Percentiles rank a stretch among this genome's conserved stretches.
phyloP scores from a whole-genome alignment of 1,139 yeast species.

The Wickerhamiella infanticola region DNA sequence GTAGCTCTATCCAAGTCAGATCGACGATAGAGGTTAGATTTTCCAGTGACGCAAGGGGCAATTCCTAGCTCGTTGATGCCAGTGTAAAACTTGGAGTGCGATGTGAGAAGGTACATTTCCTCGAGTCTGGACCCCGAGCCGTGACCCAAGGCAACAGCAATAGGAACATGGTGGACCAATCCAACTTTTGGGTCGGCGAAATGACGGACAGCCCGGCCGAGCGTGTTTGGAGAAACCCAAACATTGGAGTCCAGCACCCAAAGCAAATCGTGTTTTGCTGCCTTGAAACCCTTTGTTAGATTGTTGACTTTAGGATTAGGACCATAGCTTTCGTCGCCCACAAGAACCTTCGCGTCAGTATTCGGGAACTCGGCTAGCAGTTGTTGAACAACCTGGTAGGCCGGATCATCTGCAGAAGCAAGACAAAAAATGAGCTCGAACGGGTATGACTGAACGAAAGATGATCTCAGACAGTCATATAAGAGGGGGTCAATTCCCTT shows the following conservation, averaged over 20 bases:
- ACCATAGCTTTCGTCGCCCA: constrained; percentile 41
- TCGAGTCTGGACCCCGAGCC: constrained; percentile 56
- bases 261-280: constrained; percentile 54
- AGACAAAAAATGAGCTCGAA: constrained; percentile 67
- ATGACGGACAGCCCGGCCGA: constrained; percentile 49
- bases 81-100: constrained; percentile 74
- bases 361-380: constrained; percentile 41
- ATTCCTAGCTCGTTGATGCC: constrained; percentile 59
- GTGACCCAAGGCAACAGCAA: constrained; percentile 34
- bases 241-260: constrained; percentile 90
- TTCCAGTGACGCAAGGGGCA: constrained; percentile 92
- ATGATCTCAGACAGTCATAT: constrained; percentile 48
- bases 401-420: constrained; percentile 47
- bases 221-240: constrained; percentile 54
- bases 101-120: constrained; percentile 70
- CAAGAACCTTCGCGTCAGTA: constrained; percentile 43
- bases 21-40: constrained; percentile 61
- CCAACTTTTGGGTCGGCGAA: constrained; percentile 36
- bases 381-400: constrained; percentile 39
- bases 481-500: constrained; percentile 75
- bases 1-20: constrained; percentile 53
- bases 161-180: constrained; percentile 68
- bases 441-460: constrained; percentile 59
- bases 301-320: constrained; percentile 87
- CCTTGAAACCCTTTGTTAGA: constrained; percentile 56